Conservation (phyloP, 1,284 basidiomycete genomes). For the Sporisorium reilianum region DNA sequence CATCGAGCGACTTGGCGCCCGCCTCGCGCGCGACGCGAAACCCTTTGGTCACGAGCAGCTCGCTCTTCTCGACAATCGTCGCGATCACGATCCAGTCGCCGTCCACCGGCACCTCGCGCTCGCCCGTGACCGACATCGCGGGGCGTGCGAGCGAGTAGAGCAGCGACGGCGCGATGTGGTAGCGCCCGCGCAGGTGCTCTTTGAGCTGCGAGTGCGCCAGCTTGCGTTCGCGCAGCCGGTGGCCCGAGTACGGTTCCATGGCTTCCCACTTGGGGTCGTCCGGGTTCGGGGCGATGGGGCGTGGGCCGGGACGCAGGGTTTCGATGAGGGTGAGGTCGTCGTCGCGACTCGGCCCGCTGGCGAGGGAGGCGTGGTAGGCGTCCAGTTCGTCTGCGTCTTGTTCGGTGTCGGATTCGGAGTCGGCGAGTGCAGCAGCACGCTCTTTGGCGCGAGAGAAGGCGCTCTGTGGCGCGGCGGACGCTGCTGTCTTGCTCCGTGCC, state of each 20-base stretch:
- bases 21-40: constrained; percentile 11
- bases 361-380: not conserved
- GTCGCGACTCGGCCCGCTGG: constrained; percentile 4
- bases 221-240: constrained; percentile 79
- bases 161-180: constrained; percentile 85
- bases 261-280: constrained; percentile 43
- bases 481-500: not conserved
- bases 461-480: constrained; percentile 1
- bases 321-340: constrained; percentile 37
- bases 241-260: constrained; percentile 50
- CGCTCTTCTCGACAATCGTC: constrained; percentile 85
- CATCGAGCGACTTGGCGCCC: not conserved
- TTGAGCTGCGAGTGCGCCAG: constrained; percentile 82
- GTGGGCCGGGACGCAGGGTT: constrained; percentile 26
- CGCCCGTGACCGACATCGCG: constrained; percentile 62
- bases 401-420: not conserved
- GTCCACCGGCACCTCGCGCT: constrained; percentile 88
- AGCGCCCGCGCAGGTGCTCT: constrained; percentile 84
- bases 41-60: constrained; percentile 74
- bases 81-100: constrained; percentile 93
- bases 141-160: constrained; percentile 77
- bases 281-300: constrained; percentile 27
- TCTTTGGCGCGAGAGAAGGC: constrained; percentile 27
- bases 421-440: constrained; percentile 1
- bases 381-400: constrained; percentile 6